phyloP scores from a whole-genome alignment of 2,329 filamentous ascomycete species.

The Ceratocystis variospora region DNA sequence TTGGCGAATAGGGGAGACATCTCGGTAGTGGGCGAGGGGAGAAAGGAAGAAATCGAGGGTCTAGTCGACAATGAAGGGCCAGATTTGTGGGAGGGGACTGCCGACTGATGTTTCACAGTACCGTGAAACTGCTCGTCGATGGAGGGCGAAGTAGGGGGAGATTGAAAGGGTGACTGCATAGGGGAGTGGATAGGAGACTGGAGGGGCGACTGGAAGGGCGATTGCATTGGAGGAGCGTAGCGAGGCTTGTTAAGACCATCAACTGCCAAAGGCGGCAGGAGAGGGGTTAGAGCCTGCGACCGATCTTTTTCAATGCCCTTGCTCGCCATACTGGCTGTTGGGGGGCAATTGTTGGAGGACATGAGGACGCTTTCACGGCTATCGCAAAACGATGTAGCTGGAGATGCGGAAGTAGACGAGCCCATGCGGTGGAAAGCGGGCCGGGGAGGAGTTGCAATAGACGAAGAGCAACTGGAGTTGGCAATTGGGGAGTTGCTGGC shows the following conservation, averaged over 20 bases:
- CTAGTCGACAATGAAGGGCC: constrained; percentile 44
- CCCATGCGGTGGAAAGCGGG: constrained; percentile 35
- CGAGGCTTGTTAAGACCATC: constrained; percentile 25
- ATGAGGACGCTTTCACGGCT: constrained; percentile 40
- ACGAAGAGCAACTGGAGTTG: constrained; percentile 56
- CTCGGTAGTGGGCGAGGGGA: constrained; percentile 45
- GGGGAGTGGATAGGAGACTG: constrained; percentile 32
- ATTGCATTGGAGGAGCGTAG: constrained; percentile 19
- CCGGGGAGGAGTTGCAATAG: constrained; percentile 50
- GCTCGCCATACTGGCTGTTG: constrained; percentile 4
- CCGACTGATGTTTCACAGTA: constrained; percentile 24
- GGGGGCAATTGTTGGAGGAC: constrained; percentile 35
- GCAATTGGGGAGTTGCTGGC: constrained; percentile 59
- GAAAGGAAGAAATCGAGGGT: constrained; percentile 65
- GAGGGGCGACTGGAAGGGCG: constrained; percentile 33
- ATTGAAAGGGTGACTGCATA: constrained; percentile 70
- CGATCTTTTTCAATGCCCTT: constrained; percentile 38
- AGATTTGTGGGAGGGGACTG: constrained; percentile 29
- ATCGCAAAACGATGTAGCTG: constrained; percentile 49
- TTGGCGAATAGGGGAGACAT: constrained; percentile 41
- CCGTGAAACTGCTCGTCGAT: constrained; percentile 38
- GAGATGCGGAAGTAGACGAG: constrained; percentile 44
- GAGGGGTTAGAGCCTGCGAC: constrained; percentile 59
- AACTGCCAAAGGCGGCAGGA: constrained; percentile 69
- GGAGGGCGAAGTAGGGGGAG: constrained; percentile 46